phyloP scores from a whole-genome alignment of 2,329 filamentous ascomycete species.

The Verticillium zaregamsianum region DNA sequence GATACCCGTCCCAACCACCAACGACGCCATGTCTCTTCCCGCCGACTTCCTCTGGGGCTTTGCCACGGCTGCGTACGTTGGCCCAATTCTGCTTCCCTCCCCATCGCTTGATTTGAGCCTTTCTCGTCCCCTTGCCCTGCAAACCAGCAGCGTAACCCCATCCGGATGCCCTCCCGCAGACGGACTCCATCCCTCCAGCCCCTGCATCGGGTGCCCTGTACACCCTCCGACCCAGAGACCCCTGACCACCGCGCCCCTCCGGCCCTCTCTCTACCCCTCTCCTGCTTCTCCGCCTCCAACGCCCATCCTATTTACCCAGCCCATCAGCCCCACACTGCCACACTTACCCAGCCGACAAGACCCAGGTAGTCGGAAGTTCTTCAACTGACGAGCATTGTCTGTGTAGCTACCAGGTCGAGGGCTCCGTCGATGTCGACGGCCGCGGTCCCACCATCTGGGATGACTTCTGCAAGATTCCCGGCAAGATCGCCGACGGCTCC shows the following conservation, averaged over 20 bases:
- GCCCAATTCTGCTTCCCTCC: background rate
- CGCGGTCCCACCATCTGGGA: constrained; percentile 86
- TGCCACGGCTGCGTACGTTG: constrained; percentile 66
- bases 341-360: background rate
- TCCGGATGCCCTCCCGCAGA: background rate
- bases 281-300: background rate
- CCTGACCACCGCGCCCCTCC: background rate
- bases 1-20: background rate
- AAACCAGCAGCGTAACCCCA: background rate
- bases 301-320: background rate
- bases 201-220: background rate
- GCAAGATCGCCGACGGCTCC: constrained; percentile 76
- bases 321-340: background rate
- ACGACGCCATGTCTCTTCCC: constrained; percentile 51
- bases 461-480: constrained; percentile 74
- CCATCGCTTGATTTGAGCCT: background rate
- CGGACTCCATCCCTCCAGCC: background rate
- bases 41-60: constrained; percentile 76
- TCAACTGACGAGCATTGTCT: constrained; percentile 4
- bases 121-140: background rate
- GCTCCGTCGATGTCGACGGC: constrained; percentile 68
- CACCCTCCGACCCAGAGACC: background rate
- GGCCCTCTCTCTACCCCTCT: background rate
- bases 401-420: constrained; percentile 81
- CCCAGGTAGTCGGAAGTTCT: background rate